Percentiles rank a stretch among this genome's conserved stretches.
These are phyloP conservation scores for Fragaria iinumae DNA, from an alignment of 306 rosid species.

Conservation along the genomic window DNA sequence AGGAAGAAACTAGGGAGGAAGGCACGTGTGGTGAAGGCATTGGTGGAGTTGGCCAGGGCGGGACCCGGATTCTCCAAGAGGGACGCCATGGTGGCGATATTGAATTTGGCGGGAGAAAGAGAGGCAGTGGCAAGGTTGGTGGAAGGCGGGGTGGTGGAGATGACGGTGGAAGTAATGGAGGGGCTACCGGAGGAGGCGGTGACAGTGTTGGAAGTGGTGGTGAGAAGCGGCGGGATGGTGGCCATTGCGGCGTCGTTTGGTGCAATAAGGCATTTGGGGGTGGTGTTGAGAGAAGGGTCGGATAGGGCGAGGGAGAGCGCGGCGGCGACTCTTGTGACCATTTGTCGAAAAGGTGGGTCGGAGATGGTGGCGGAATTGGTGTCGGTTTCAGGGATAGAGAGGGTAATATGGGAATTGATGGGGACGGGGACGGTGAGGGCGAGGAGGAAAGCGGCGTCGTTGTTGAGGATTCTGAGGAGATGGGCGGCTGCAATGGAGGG, in stretches of 20 bases:
- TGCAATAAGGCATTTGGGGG: constrained; percentile 50
- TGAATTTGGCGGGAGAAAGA: constrained; percentile 67
- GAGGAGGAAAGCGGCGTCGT: constrained; percentile 77
- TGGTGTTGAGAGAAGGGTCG: constrained; percentile 63
- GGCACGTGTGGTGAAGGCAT: constrained; percentile 55
- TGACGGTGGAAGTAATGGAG: constrained; percentile 46
- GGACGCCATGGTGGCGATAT: constrained; percentile 78
- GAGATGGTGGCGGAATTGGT: constrained; percentile 80
- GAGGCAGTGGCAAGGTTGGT: constrained; percentile 61
- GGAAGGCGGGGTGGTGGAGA: constrained; percentile 64
- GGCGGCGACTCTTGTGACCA: constrained; percentile 73
- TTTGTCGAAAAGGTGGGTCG: constrained; percentile 78
- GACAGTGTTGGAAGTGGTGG: constrained; percentile 66
- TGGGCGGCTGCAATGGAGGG: constrained; percentile 83
- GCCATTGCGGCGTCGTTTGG: constrained; percentile 61
- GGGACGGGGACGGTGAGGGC: constrained; percentile 67
- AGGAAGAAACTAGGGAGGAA: constrained; percentile 69
- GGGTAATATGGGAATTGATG: constrained; percentile 85
- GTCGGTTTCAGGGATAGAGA: constrained; percentile 62
- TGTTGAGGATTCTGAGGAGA: constrained; percentile 69
- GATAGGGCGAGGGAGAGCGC: constrained; percentile 82
- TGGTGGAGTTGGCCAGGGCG: constrained; percentile 54
- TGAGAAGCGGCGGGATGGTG: constrained; percentile 70
- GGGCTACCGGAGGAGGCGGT: constrained; percentile 76
- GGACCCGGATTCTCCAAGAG: constrained; percentile 56